Evolutionary conservation across 2,329 filamentous ascomycete species (phyloP).

Genomic region (Fusarium haematococcum): DNA sequence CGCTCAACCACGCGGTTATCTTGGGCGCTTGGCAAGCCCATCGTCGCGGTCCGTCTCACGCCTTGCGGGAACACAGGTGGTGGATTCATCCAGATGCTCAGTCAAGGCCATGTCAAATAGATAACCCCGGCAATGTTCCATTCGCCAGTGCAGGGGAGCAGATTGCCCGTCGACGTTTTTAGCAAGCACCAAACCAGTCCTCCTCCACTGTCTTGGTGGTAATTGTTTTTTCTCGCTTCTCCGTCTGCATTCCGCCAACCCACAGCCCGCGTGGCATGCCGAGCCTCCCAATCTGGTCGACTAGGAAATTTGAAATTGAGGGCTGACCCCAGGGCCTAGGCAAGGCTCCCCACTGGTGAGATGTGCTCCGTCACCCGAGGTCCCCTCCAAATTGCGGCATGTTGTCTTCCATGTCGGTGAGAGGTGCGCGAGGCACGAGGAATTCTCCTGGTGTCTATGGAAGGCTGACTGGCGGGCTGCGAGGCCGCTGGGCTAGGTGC

Average conservation of each 20-base stretch:
- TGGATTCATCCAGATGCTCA: neutral
- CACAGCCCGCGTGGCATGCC: constrained; percentile 37
- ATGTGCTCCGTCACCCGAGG: constrained; percentile 10
- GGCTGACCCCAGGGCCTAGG: constrained; percentile 30
- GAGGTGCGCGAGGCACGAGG: constrained; percentile 22
- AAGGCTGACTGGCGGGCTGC: neutral
- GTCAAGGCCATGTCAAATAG: constrained; percentile 2
- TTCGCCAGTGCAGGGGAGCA: neutral
- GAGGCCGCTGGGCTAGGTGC: neutral
- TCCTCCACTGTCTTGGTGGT: neutral
- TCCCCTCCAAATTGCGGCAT: constrained; percentile 20
- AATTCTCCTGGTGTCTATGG: constrained; percentile 2
- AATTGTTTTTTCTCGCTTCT: constrained; percentile 17
- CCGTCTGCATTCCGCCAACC: constrained; percentile 29
- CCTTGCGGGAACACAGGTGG: neutral
- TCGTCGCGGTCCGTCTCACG: neutral
- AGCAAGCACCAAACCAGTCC: neutral
- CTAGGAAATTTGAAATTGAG: constrained; percentile 38
- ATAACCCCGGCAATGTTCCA: constrained; percentile 5
- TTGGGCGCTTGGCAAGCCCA: neutral
- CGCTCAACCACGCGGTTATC: neutral
- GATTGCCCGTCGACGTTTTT: neutral
- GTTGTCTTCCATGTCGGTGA: constrained; percentile 17
- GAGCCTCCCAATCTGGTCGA: constrained; percentile 36
- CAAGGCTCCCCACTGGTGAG: constrained; percentile 25